A percentile compares a stretch with the other conserved stretches of the same genome.
Evolutionary conservation across 768 basidiomycete genomes (phyloP).

Genomic region (Suillus americanus): DNA sequence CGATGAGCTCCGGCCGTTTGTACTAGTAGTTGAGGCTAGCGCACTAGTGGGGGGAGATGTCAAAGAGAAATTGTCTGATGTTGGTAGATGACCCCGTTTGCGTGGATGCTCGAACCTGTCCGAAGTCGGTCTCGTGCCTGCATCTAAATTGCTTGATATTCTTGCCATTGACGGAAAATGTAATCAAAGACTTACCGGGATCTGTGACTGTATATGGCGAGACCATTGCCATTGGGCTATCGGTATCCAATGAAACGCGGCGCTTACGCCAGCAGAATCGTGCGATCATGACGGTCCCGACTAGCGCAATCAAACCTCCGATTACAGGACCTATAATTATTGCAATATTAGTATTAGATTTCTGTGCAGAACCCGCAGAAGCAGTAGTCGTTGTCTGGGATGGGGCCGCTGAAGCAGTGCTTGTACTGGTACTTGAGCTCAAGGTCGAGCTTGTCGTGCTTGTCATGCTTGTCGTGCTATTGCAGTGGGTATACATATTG

Average conservation of each 20-base stretch:
- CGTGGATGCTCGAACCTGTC: not conserved
- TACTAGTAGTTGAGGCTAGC: not conserved
- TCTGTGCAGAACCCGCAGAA: not conserved
- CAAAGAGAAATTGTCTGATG: not conserved
- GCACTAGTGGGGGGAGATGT: not conserved
- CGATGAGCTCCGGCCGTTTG: not conserved
- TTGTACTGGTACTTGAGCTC: constrained; percentile 2
- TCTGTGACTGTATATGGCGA: constrained; percentile 3
- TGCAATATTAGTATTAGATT: not conserved
- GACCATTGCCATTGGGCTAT: not conserved
- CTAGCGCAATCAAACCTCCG: constrained; percentile 3
- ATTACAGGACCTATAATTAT: constrained; percentile 7
- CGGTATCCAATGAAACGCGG: not conserved
- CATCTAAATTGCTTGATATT: not conserved
- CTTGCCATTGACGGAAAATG: not conserved
- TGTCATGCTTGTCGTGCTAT: no score
- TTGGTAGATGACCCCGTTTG: not conserved
- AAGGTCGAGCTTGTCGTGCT: constrained; percentile 2
- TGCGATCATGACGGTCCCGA: not conserved
- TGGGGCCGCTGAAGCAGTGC: not conserved
- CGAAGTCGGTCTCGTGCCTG: not conserved
- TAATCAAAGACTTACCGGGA: not conserved
- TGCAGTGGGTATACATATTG: constrained; percentile 31
- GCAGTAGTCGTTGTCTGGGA: not conserved
- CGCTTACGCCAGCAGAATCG: constrained; percentile 3